Conservation (phyloP, 169 alveolate genomes). For the Eimeria praecox region DNA sequence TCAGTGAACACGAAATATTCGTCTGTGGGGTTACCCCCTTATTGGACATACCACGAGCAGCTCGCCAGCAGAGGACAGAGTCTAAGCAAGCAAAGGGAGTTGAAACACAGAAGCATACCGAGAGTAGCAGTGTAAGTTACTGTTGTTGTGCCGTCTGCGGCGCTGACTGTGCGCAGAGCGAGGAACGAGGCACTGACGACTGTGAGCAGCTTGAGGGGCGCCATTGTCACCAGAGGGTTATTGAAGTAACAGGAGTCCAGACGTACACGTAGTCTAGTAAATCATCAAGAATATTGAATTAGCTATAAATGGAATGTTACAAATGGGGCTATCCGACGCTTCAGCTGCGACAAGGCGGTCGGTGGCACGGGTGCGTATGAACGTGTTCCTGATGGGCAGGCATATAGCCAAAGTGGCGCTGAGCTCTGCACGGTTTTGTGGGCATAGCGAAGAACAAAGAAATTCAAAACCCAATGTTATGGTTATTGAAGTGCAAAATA, state of each 20-base stretch:
- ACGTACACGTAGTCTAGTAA: neutral
- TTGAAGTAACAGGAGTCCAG: neutral
- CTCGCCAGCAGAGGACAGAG: neutral
- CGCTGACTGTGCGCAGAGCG: neutral
- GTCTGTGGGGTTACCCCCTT: neutral
- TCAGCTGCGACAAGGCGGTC: neutral
- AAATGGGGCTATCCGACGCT: neutral
- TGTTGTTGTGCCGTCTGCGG: neutral
- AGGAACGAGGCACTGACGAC: slow-evolving; percentile 26
- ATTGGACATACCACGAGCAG: neutral
- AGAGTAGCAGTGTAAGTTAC: neutral
- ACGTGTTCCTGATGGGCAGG: neutral
- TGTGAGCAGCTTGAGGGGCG: neutral
- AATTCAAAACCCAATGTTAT: neutral
- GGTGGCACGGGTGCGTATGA: neutral
- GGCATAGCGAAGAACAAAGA: too few relatives aligned
- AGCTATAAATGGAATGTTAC: neutral
- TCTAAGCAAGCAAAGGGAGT: neutral
- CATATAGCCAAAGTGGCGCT: neutral
- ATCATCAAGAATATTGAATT: neutral
- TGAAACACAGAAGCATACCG: neutral
- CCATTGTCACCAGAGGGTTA: neutral
- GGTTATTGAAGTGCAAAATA: neutral
- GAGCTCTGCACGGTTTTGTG: too few relatives aligned
- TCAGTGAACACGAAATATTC: too few relatives aligned